These are phyloP conservation scores for Cetraspora pellucida DNA, from an alignment of 192 early-diverging fungal genomes.

Conservation along the genomic window DNA sequence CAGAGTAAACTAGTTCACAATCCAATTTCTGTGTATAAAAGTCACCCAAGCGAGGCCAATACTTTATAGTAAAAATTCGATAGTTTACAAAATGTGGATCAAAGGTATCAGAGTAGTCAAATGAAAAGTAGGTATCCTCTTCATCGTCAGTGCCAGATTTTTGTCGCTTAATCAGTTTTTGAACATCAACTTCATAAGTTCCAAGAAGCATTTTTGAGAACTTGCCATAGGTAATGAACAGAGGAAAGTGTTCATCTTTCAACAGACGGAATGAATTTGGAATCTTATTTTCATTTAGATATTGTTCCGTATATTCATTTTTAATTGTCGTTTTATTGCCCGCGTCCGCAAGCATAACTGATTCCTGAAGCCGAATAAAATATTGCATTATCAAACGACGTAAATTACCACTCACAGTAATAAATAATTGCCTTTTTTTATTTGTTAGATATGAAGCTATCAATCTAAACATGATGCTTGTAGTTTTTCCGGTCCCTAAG, in stretches of 20 bases:
- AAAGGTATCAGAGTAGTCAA: not conserved
- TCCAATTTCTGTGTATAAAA: not conserved
- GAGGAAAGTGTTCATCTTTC: slow-evolving; percentile 14
- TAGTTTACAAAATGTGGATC: slow-evolving; percentile 21
- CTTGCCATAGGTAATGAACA: slow-evolving; percentile 23
- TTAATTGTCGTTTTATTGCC: not conserved
- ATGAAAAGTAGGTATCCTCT: not conserved
- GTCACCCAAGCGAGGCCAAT: slow-evolving; percentile 3
- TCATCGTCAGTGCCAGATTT: not conserved
- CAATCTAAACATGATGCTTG: slow-evolving; percentile 24
- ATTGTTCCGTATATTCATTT: not conserved
- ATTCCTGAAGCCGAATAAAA: slow-evolving; percentile 2
- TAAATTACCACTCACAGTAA: not conserved
- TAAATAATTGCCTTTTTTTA: slow-evolving; percentile 24
- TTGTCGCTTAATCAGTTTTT: not conserved
- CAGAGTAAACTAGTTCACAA: not conserved
- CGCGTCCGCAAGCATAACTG: not conserved
- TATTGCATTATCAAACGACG: slow-evolving; percentile 10
- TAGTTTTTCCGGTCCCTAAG: slow-evolving; percentile 22
- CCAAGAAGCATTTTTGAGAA: slow-evolving; percentile 7
- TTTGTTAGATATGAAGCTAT: slow-evolving; percentile 16
- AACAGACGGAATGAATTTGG: slow-evolving; percentile 25
- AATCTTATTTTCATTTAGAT: not conserved
- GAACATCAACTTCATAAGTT: slow-evolving; percentile 27
- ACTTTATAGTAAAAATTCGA: not conserved